These are phyloP conservation scores for Trichophyton schoenleinii DNA, from an alignment of 2,329 filamentous ascomycete species.

Conservation along the genomic window DNA sequence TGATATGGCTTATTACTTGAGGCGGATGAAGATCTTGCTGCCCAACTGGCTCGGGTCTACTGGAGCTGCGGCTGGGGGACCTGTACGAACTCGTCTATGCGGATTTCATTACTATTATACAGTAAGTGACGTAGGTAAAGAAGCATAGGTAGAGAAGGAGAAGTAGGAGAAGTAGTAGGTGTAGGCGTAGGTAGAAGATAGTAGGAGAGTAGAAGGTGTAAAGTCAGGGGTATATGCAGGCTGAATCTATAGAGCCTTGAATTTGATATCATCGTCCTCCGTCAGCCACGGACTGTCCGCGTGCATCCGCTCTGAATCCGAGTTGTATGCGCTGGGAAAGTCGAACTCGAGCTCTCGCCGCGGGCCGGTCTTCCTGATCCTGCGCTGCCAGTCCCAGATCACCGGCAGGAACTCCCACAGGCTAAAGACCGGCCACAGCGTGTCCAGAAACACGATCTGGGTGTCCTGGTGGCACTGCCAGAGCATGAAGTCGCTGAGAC, in stretches of 20 bases:
- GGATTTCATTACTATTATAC: not conserved
- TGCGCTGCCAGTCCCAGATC: slow-evolving; percentile 74
- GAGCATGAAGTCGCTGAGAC: slow-evolving; percentile 94
- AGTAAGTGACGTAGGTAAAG: not conserved
- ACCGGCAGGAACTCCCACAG: slow-evolving; percentile 88
- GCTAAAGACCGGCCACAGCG: slow-evolving; percentile 92
- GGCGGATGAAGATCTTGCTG: not conserved
- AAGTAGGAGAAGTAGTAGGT: not conserved
- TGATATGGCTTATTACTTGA: not conserved
- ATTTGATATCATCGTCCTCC: not conserved
- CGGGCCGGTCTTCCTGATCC: slow-evolving; percentile 39
- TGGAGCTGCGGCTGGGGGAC: not conserved
- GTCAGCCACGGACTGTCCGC: not conserved
- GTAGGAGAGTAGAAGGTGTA: not conserved
- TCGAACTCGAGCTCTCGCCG: slow-evolving; percentile 3
- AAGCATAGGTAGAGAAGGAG: not conserved
- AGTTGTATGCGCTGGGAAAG: not conserved
- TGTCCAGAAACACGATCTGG: slow-evolving; percentile 81
- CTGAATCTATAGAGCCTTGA: not conserved
- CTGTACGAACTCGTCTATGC: not conserved
- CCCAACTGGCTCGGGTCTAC: not conserved
- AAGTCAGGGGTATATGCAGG: too few relatives aligned
- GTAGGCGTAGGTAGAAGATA: not conserved
- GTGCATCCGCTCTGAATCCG: not conserved
- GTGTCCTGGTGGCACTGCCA: slow-evolving; percentile 95